These are phyloP conservation scores for Clavariopsis aquatica DNA, from an alignment of 495 filamentous ascomycete species.

Conservation along the genomic window DNA sequence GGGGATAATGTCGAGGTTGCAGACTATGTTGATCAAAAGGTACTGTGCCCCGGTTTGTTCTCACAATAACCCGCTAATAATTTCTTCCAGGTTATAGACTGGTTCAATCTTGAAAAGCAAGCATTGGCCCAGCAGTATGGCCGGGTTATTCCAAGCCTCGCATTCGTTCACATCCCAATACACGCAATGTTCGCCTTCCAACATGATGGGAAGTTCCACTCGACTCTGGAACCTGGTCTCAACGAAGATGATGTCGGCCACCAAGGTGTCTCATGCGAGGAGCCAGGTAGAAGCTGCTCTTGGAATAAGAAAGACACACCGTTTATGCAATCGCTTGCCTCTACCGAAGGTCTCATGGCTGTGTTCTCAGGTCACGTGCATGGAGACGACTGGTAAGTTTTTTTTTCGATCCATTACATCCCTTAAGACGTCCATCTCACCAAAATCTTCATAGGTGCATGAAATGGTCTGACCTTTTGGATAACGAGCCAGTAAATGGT, in stretches of 20 bases:
- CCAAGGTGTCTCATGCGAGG: slow-evolving; percentile 52
- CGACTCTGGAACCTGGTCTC: slow-evolving; percentile 59
- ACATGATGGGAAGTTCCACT: slow-evolving; percentile 37
- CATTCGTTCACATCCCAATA: slow-evolving; percentile 73
- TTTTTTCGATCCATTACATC: slow-evolving; percentile 48
- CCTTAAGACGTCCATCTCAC: slow-evolving; percentile 51
- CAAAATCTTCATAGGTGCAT: slow-evolving; percentile 63
- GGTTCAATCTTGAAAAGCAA: slow-evolving; percentile 58
- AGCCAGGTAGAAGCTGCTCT: slow-evolving; percentile 40
- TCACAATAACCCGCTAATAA: not conserved
- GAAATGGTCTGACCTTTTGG: not conserved
- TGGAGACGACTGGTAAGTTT: slow-evolving; percentile 59
- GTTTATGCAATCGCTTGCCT: slow-evolving; percentile 64
- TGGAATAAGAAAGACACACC: slow-evolving; percentile 52
- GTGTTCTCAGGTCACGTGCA: slow-evolving; percentile 74
- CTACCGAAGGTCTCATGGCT: slow-evolving; percentile 54
- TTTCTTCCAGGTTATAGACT: slow-evolving; percentile 52
- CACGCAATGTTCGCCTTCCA: slow-evolving; percentile 56
- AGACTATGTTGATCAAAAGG: slow-evolving; percentile 45
- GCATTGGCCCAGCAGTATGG: slow-evolving; percentile 49
- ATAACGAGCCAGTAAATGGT: slow-evolving; percentile 28
- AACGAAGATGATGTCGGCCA: slow-evolving; percentile 63
- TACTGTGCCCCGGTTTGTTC: slow-evolving; percentile 16
- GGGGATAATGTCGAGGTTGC: slow-evolving; percentile 44
- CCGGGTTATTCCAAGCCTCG: slow-evolving; percentile 59